Evolutionary conservation across 768 basidiomycete species (phyloP).

Genomic region (Mycena albidolilacea): DNA sequence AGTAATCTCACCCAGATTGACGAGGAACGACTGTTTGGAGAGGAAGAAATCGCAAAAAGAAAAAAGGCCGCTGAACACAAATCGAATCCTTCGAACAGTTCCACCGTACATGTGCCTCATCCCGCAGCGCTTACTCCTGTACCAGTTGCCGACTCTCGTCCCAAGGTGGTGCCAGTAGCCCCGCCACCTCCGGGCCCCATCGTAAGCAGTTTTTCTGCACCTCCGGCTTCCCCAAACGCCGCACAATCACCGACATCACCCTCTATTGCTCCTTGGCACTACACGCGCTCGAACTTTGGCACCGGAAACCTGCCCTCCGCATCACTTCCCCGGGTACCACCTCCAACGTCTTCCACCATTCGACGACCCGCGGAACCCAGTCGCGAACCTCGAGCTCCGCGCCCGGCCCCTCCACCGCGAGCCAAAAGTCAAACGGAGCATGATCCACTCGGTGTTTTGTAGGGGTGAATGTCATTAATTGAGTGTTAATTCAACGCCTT

Average conservation of each 20-base stretch:
- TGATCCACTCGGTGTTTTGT: constrained; percentile 61
- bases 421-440: constrained; percentile 43
- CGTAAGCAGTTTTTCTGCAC: constrained; percentile 31
- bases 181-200: constrained; percentile 8
- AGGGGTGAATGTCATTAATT: neutral
- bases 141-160: constrained; percentile 56
- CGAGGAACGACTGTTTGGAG: constrained; percentile 75
- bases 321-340: constrained; percentile 66
- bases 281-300: constrained; percentile 68
- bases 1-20: constrained; percentile 70
- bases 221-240: constrained; percentile 28
- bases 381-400: constrained; percentile 47
- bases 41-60: constrained; percentile 53
- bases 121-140: constrained; percentile 54
- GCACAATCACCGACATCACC: constrained; percentile 35
- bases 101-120: constrained; percentile 44
- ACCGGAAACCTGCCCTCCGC: constrained; percentile 52
- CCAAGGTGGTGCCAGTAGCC: constrained; percentile 11
- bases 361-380: constrained; percentile 43
- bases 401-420: constrained; percentile 41
- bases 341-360: constrained; percentile 61
- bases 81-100: constrained; percentile 11
- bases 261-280: constrained; percentile 67
- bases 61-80: constrained; percentile 39
- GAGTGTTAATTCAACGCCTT: too few species aligned